Evolutionary conservation across 2,329 filamentous ascomycete genomes (phyloP).

Genomic region (Aspergillus vadensis): DNA sequence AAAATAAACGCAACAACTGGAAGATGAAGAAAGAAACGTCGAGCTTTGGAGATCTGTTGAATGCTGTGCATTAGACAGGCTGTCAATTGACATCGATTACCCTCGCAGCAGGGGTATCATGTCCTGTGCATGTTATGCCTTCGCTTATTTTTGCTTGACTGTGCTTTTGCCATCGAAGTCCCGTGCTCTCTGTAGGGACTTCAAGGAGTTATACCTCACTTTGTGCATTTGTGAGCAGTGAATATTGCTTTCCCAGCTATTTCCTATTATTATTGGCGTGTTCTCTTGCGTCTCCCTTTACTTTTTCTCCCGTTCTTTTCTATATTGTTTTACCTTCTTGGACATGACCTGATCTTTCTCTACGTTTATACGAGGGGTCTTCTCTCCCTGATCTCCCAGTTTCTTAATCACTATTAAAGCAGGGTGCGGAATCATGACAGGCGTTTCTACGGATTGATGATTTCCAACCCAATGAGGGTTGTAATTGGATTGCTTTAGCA

Average conservation of each 20-base stretch:
- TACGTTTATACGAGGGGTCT: constrained; percentile 4
- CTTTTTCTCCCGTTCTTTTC: constrained; percentile 5
- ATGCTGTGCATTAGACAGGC: constrained; percentile 35
- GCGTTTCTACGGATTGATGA: constrained; percentile 12
- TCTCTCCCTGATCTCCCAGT: constrained; percentile 14
- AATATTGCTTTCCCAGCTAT: background rate
- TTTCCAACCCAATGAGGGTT: constrained; percentile 1
- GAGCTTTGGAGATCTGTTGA: constrained; percentile 40
- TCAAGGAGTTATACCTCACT: background rate
- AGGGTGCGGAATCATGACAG: constrained; percentile 10
- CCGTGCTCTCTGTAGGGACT: background rate
- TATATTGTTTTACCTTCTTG: constrained; percentile 15
- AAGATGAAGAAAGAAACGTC: constrained; percentile 45
- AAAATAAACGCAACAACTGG: constrained; percentile 53
- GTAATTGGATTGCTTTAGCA: constrained; percentile 12
- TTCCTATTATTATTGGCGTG: background rate
- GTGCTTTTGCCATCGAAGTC: constrained; percentile 3
- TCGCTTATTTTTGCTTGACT: background rate
- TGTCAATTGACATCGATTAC: background rate
- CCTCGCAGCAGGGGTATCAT: background rate
- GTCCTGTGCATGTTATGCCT: background rate
- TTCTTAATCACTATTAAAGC: constrained; percentile 8
- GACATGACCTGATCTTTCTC: constrained; percentile 13
- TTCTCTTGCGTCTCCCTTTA: background rate
- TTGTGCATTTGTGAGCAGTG: background rate